phyloP scores from a whole-genome alignment of 495 filamentous ascomycete species.

The Daldinia concentrica region DNA sequence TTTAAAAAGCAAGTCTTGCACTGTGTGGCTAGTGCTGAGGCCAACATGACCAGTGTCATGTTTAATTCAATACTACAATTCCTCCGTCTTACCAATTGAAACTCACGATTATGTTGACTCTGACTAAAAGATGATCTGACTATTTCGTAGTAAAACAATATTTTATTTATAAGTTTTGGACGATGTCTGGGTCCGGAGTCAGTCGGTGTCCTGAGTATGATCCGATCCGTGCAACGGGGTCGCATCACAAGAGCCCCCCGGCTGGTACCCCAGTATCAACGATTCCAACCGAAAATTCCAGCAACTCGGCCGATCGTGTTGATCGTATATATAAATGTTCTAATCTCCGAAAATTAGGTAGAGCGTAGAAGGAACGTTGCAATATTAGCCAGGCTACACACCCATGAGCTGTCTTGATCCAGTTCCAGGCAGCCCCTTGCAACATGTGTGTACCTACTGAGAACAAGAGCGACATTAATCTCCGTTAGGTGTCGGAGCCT shows the following conservation, averaged over 20 bases:
- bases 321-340: background rate
- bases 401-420: background rate
- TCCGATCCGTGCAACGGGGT: background rate
- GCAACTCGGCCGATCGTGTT: background rate
- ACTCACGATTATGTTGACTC: background rate
- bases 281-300: background rate
- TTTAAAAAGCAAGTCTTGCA: conserved; percentile 32
- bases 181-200: background rate
- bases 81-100: no score
- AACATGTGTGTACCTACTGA: background rate
- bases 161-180: no score
- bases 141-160: background rate
- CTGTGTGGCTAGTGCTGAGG: conserved; percentile 18
- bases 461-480: background rate
- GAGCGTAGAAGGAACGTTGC: background rate
- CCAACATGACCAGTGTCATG: background rate
- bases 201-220: background rate
- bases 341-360: background rate
- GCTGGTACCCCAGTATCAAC: background rate
- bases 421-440: background rate
- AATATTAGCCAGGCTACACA: background rate
- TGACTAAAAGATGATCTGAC: background rate
- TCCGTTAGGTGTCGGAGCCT: background rate
- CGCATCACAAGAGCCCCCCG: background rate
- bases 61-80: no score